Base-by-base conservation (phyloP, 225 moss, liverwort and hornwort species). In the Lunularia cruciata region DNA sequence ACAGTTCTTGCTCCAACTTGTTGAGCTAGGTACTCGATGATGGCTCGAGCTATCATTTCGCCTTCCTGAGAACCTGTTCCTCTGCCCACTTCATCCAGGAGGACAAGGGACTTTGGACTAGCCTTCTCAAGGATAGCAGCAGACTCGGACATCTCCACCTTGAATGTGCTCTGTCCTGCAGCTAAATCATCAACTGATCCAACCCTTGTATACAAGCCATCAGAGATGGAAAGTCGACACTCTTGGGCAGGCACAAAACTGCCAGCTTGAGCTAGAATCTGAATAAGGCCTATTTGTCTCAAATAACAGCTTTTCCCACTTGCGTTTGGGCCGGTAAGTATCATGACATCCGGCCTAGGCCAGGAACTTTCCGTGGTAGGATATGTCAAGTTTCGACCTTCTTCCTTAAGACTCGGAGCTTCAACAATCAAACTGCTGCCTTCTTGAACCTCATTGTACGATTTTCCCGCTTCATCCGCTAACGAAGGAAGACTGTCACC, bases 291-390 rank as follows among this genome's bases (percentile, higher is more conserved):
- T 74, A 82, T 71, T 75, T 88, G 88, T 67, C 88, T 81, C 60
- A 88, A 59, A 60, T 88, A 88, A 70, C 86, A 88, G 73, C 88
- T 88, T 84, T 88, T 88, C 47, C 88, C 88, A 45, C 88, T 88
- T 28, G 88, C 81, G 74, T 88, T 88, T 61, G 88, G 88, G 28
- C 88, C 88, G 19, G 88, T 88, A 73, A 88, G 75, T 57, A 88
- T 77, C 57, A 88, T 81, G 57, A 88, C 82, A 75, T 88, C 88
- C 58, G 86, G 77, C 47, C 88, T 81, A 33, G 88, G 88, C 88
- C 88, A 84, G 60, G 75, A 76, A 58, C 82, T 73, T 72, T 84
- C 84, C 59, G 47, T 74, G 70, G 83, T 79, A 54, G 65, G 76
- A 22, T 0, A 10, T 66, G 76, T 61, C 52, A 79, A 39, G 47